These are phyloP conservation scores for Talaromyces marneffei DNA, from an alignment of 2,329 filamentous ascomycete genomes.

Conservation along the genomic window DNA sequence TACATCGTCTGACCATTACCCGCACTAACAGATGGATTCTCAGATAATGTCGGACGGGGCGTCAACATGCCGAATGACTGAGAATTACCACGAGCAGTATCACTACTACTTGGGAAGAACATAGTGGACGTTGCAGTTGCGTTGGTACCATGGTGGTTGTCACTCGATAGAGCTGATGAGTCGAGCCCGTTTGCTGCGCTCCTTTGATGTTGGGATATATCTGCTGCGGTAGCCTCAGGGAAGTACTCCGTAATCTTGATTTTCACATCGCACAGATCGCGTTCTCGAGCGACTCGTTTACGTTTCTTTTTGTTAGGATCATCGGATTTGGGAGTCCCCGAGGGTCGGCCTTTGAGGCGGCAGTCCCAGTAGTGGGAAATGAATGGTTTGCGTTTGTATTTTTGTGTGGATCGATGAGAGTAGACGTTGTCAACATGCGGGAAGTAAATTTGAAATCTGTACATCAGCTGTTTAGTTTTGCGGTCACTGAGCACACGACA, in stretches of 20 bases:
- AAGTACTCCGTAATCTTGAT: constrained; percentile 81
- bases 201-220: constrained; percentile 11
- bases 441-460: constrained; percentile 72
- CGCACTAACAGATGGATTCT: constrained; percentile 39
- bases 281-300: constrained; percentile 66
- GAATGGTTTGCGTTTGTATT: constrained; percentile 76
- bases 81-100: constrained; percentile 9
- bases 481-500: neutral
- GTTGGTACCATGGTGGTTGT: neutral
- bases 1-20: constrained; percentile 55
- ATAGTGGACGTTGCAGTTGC: neutral
- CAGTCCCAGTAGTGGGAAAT: constrained; percentile 83
- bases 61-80: constrained; percentile 42
- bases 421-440: constrained; percentile 80
- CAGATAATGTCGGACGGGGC: constrained; percentile 35
- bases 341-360: constrained; percentile 70
- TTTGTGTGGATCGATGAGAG: constrained; percentile 74
- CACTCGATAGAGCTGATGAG: neutral
- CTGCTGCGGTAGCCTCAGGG: constrained; percentile 39
- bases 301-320: constrained; percentile 78
- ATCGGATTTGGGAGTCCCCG: constrained; percentile 71
- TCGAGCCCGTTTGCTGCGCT: constrained; percentile 21
- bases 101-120: constrained; percentile 18
- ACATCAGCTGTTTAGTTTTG: neutral
- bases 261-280: constrained; percentile 79